These are phyloP conservation scores for Serpula lacrymans DNA, from an alignment of 768 basidiomycete genomes.

Conservation along the genomic window DNA sequence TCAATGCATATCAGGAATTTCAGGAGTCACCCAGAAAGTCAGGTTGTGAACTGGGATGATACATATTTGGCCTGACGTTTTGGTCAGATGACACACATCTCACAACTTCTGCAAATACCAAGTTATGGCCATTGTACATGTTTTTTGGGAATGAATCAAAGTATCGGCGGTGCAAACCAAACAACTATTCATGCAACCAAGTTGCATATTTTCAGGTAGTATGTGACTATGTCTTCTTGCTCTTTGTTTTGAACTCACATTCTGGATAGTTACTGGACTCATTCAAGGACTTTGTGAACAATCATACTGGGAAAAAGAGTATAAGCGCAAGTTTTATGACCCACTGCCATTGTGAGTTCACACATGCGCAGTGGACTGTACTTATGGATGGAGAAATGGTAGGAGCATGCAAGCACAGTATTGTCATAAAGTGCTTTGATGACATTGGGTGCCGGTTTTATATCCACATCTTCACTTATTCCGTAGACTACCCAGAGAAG, in stretches of 20 bases:
- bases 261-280: constrained; percentile 12
- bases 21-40: constrained; percentile 13
- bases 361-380: constrained; percentile 12
- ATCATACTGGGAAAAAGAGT: too few species aligned
- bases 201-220: constrained; percentile 9
- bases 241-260: neutral
- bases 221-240: neutral
- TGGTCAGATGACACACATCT: constrained; percentile 30
- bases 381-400: constrained; percentile 13
- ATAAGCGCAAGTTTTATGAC: constrained; percentile 3
- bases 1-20: constrained; percentile 9
- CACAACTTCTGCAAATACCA: constrained; percentile 24
- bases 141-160: constrained; percentile 21
- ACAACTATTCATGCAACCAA: constrained; percentile 2
- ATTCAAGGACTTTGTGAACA: too few species aligned
- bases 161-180: constrained; percentile 14
- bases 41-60: constrained; percentile 12
- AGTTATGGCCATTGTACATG: constrained; percentile 22
- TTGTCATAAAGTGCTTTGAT: constrained; percentile 12
- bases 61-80: constrained; percentile 21
- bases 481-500: constrained; percentile 27
- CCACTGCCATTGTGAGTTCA: constrained; percentile 11
- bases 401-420: constrained; percentile 10
- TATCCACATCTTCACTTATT: constrained; percentile 14
- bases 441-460: constrained; percentile 10